Conservation (phyloP, 495 filamentous ascomycete species). For the Rostrohypoxylon terebratum region DNA sequence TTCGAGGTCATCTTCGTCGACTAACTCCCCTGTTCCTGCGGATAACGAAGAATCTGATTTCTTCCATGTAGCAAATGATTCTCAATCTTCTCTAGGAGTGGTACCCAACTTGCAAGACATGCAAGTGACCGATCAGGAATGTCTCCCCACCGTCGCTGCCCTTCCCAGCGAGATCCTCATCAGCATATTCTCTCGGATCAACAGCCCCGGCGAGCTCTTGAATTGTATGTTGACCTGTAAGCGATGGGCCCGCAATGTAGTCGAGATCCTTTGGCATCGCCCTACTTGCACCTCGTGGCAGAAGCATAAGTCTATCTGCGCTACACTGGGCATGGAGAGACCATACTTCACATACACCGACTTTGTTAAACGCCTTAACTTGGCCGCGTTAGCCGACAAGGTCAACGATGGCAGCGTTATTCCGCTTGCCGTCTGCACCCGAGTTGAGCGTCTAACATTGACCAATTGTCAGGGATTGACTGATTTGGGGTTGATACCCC, state of each 20-base stretch:
- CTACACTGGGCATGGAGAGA: conserved; percentile 72
- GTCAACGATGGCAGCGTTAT: conserved; percentile 91
- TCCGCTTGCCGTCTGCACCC: conserved; percentile 84
- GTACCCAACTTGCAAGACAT: conserved; percentile 77
- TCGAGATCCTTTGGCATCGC: conserved; percentile 94
- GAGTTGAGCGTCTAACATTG: conserved; percentile 92
- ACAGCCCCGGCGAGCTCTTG: conserved; percentile 76
- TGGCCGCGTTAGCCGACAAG: conserved; percentile 77
- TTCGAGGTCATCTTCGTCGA: conserved; percentile 73
- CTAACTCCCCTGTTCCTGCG: conserved; percentile 83
- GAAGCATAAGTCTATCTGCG: conserved; percentile 80
- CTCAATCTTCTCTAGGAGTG: conserved; percentile 86
- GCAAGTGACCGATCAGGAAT: conserved; percentile 68
- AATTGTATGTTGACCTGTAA: conserved; percentile 93
- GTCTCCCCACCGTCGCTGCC: conserved; percentile 78
- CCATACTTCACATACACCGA: conserved; percentile 87
- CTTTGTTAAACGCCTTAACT: conserved; percentile 89
- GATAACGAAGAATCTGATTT: conserved; percentile 91
- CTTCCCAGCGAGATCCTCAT: conserved; percentile 96
- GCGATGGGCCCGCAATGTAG: conserved; percentile 91
- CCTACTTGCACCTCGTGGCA: conserved; percentile 88
- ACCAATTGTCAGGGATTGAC: conserved; percentile 89
- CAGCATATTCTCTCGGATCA: conserved; percentile 87
- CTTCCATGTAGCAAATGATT: conserved; percentile 87
- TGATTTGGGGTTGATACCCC: conserved; percentile 81